Percentiles rank a stretch among this genome's conserved stretches.
phyloP scores from a whole-genome alignment of 2,329 filamentous ascomycete species.

The Colletotrichum sp. region DNA sequence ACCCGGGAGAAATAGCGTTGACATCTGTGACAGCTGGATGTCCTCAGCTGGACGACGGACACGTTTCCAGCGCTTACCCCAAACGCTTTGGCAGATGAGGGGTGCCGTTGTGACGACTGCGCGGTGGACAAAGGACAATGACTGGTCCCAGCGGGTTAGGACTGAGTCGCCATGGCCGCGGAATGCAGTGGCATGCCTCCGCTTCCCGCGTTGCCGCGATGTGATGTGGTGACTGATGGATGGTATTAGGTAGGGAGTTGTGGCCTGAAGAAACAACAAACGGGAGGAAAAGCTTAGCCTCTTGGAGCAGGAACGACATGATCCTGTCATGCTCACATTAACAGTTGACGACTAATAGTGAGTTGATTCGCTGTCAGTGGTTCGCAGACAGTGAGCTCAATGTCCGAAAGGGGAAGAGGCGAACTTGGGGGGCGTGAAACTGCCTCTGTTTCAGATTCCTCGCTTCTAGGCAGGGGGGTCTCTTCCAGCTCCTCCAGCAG shows the following conservation, averaged over 20 bases:
- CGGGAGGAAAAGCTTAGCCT: slow-evolving; percentile 16
- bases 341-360: neutral
- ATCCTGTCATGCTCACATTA: neutral
- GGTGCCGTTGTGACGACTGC: slow-evolving; percentile 6
- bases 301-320: slow-evolving; percentile 8
- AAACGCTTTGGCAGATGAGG: slow-evolving; percentile 5
- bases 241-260: neutral
- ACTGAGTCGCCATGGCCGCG: neutral
- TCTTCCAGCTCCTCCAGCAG: neutral
- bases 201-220: neutral
- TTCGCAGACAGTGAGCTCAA: neutral
- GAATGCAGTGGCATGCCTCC: neutral
- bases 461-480: slow-evolving; percentile 1
- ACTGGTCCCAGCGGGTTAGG: slow-evolving; percentile 3
- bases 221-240: neutral
- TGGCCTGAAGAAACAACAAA: slow-evolving; percentile 13
- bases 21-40: slow-evolving; percentile 4
- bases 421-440: slow-evolving; percentile 17
- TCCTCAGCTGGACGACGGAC: neutral
- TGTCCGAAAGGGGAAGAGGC: slow-evolving; percentile 18
- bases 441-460: slow-evolving; percentile 13
- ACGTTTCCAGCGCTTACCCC: slow-evolving; percentile 16
- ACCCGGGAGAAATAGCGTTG: neutral
- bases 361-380: slow-evolving; percentile 15
- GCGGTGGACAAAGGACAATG: slow-evolving; percentile 13